These are phyloP conservation scores for Rhododendron ferrugineum DNA, from an alignment of 148 eudicot genomes.

Conservation along the genomic window DNA sequence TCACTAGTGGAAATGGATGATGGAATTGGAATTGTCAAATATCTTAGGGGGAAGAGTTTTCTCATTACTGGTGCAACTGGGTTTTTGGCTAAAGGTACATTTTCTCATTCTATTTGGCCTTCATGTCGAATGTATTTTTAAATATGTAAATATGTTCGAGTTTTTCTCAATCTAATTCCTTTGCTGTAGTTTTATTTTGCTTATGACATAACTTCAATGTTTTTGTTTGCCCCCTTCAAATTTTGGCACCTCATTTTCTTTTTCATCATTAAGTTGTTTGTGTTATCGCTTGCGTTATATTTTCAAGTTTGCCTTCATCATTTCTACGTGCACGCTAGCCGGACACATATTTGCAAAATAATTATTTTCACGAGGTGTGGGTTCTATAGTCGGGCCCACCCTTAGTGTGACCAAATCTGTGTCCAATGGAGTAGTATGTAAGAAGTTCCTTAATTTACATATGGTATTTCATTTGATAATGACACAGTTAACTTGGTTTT, in stretches of 20 bases:
- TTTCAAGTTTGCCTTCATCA: neutral
- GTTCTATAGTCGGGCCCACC: neutral
- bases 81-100: conserved; percentile 83
- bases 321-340: neutral
- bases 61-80: conserved; percentile 95
- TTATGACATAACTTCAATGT: neutral
- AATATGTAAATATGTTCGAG: neutral
- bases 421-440: neutral
- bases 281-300: neutral
- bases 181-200: neutral
- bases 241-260: neutral
- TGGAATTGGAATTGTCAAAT: conserved; percentile 69
- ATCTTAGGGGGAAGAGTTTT: conserved; percentile 64
- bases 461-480: neutral
- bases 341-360: neutral
- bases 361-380: neutral
- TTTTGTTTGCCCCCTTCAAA: neutral
- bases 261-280: neutral
- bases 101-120: neutral
- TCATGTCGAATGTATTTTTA: neutral
- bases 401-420: neutral
- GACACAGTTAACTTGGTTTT: neutral
- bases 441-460: neutral
- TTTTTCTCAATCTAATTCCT: neutral
- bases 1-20: conserved; percentile 41